Evolutionary conservation across 805 yeast genomes (phyloP).

Genomic region (Maudiozyma bulderi): DNA sequence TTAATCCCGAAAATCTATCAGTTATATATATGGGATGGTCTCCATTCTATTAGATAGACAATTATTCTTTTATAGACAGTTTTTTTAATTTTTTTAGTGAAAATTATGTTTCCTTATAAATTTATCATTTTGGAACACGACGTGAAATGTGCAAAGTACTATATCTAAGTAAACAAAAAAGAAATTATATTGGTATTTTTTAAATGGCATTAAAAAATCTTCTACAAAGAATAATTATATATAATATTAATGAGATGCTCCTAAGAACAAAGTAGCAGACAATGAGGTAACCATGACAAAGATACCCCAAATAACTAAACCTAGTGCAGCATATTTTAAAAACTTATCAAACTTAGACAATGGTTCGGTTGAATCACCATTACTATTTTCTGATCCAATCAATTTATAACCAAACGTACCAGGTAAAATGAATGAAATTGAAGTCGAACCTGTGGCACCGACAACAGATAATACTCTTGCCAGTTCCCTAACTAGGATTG

Average conservation of each 20-base stretch:
- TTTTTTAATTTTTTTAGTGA: background rate
- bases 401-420: slow-evolving; percentile 57
- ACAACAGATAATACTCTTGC: slow-evolving; percentile 63
- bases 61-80: background rate
- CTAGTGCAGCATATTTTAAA: slow-evolving; percentile 32
- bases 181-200: background rate
- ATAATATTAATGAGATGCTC: slow-evolving; percentile 5
- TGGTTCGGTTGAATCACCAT: slow-evolving; percentile 4
- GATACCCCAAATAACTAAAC: slow-evolving; percentile 40
- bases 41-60: slow-evolving; percentile 48
- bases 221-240: background rate
- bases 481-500: slow-evolving; percentile 51
- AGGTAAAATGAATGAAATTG: slow-evolving; percentile 69
- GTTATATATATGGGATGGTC: slow-evolving; percentile 79
- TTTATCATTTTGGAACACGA: background rate
- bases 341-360: slow-evolving; percentile 22
- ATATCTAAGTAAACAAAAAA: background rate
- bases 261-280: slow-evolving; percentile 28
- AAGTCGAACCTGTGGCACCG: slow-evolving; percentile 77
- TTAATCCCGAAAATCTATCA: slow-evolving; percentile 56
- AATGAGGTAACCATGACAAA: slow-evolving; percentile 44
- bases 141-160: background rate
- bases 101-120: background rate
- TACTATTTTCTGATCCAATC: slow-evolving; percentile 16
- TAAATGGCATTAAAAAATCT: background rate